Evolutionary conservation across 257 asterid species (phyloP).

Genomic region (Solanum tacnaense): DNA sequence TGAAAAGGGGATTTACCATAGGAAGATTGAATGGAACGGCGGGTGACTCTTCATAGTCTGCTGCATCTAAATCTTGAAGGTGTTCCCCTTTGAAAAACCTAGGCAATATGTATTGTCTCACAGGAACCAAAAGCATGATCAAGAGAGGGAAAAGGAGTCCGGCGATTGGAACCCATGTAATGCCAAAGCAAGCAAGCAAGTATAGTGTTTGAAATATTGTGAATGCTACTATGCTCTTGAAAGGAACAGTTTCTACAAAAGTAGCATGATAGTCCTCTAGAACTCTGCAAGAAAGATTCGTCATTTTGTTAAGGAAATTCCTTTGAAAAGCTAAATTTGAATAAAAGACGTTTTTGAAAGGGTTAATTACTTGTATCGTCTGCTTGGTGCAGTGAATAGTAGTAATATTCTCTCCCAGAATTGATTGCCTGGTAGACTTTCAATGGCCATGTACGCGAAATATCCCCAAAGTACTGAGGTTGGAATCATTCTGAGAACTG

Average conservation of each 20-base stretch:
- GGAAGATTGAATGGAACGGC: constrained; percentile 54
- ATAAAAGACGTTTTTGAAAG: neutral
- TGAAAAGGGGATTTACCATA: constrained; percentile 11
- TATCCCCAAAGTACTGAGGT: constrained; percentile 94
- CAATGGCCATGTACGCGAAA: constrained; percentile 91
- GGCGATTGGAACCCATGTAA: constrained; percentile 89
- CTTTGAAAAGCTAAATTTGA: neutral
- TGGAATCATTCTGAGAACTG: constrained; percentile 77
- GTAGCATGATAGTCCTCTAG: constrained; percentile 74
- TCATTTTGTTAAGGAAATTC: neutral
- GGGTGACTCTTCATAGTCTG: constrained; percentile 74
- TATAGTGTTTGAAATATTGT: constrained; percentile 61
- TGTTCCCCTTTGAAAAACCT: constrained; percentile 71
- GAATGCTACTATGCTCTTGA: constrained; percentile 61
- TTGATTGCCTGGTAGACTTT: constrained; percentile 82
- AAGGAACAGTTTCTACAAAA: constrained; percentile 81
- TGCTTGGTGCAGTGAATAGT: constrained; percentile 72
- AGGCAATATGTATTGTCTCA: constrained; percentile 58
- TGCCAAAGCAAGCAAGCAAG: constrained; percentile 70
- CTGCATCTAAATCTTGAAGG: constrained; percentile 86
- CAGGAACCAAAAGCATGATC: constrained; percentile 82
- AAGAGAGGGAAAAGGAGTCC: constrained; percentile 72
- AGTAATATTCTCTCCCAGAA: constrained; percentile 80
- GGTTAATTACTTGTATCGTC: constrained; percentile 60
- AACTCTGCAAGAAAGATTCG: constrained; percentile 31